Evolutionary conservation across 1,284 basidiomycete genomes (phyloP).

Genomic region (Boletellus sp.): DNA sequence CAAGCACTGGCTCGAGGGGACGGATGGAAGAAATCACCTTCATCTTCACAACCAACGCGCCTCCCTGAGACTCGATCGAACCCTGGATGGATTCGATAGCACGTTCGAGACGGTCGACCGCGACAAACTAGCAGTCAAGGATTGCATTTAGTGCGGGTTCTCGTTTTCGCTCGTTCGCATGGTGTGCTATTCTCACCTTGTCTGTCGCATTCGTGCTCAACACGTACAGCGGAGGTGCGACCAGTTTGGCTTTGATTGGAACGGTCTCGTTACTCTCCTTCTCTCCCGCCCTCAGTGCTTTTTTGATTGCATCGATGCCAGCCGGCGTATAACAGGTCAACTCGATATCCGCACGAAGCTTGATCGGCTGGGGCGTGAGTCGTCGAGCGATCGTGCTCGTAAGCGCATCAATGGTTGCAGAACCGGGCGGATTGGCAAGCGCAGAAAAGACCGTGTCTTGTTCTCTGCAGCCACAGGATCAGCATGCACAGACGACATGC

Average conservation of each 20-base stretch:
- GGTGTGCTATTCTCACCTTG: slow-evolving; percentile 52
- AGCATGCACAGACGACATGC: background rate
- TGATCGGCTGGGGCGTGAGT: slow-evolving; percentile 97
- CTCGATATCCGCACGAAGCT: slow-evolving; percentile 97
- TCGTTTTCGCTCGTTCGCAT: no score
- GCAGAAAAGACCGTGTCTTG: slow-evolving; percentile 81
- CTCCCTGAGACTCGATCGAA: slow-evolving; percentile 82
- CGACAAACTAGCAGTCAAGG: slow-evolving; percentile 57
- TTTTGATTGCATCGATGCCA: slow-evolving; percentile 98
- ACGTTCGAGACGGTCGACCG: slow-evolving; percentile 89
- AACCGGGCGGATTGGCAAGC: slow-evolving; percentile 62
- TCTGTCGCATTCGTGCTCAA: slow-evolving; percentile 95
- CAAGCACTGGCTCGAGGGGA: background rate
- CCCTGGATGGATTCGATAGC: slow-evolving; percentile 89
- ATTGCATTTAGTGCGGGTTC: background rate
- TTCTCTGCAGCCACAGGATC: slow-evolving; percentile 54
- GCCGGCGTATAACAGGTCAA: slow-evolving; percentile 95
- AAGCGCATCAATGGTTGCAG: slow-evolving; percentile 64
- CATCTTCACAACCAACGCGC: slow-evolving; percentile 93
- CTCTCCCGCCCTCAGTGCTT: slow-evolving; percentile 88
- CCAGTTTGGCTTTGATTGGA: slow-evolving; percentile 95
- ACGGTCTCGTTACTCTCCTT: slow-evolving; percentile 84
- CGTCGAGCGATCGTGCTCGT: slow-evolving; percentile 89
- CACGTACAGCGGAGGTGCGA: slow-evolving; percentile 96
- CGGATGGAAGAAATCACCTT: slow-evolving; percentile 53